These are phyloP conservation scores for Cylindrotheca closterium DNA, from an alignment of 108 stramenopile genomes.

Conservation along the genomic window DNA sequence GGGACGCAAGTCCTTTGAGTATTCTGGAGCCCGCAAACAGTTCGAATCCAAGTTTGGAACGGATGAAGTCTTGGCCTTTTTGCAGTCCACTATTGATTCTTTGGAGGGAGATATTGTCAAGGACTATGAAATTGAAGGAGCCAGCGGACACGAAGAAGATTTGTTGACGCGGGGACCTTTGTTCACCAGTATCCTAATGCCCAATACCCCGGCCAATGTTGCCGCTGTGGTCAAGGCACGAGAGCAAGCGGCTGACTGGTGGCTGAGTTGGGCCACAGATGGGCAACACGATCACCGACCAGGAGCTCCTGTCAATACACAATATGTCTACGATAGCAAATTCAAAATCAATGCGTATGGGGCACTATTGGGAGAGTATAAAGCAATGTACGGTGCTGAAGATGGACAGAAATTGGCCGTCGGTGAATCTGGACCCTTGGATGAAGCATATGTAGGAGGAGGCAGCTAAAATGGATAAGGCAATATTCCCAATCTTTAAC, in stretches of 20 bases:
- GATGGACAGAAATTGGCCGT: conserved; percentile 68
- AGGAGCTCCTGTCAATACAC: conserved; percentile 73
- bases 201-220: conserved; percentile 63
- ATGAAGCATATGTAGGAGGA: conserved; percentile 88
- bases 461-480: conserved; percentile 44
- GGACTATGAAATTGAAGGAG: background rate
- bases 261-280: conserved; percentile 65
- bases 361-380: conserved; percentile 58
- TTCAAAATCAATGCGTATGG: conserved; percentile 68
- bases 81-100: conserved; percentile 24
- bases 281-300: conserved; percentile 58
- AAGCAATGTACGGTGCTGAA: conserved; percentile 47
- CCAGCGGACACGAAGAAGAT: conserved; percentile 57
- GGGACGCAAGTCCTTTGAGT: conserved; percentile 75
- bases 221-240: conserved; percentile 46
- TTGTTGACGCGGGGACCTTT: conserved; percentile 61
- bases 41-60: conserved; percentile 74
- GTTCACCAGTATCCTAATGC: conserved; percentile 52
- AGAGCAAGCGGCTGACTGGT: conserved; percentile 57
- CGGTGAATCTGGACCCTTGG: conserved; percentile 77
- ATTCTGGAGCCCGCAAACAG: conserved; percentile 61
- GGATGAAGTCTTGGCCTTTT: conserved; percentile 40
- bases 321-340: conserved; percentile 85
- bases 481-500: no score
- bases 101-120: conserved; percentile 50